These are phyloP conservation scores for Trypanosoma theileri DNA, from an alignment of 208 protist genomes.

Conservation along the genomic window DNA sequence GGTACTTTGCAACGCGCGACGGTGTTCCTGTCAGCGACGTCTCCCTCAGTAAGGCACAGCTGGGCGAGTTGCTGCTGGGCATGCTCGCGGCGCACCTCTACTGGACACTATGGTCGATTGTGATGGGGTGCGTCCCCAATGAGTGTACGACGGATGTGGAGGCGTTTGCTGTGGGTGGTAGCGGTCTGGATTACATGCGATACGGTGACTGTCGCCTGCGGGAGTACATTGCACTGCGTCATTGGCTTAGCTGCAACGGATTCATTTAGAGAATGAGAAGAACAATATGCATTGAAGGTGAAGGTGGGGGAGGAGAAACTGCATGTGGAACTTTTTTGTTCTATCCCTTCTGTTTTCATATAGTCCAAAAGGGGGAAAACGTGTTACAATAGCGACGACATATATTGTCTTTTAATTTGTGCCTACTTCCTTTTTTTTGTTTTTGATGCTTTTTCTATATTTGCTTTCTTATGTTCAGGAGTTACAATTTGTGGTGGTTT, in stretches of 20 bases:
- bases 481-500: no score
- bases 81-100: slow-evolving; percentile 76
- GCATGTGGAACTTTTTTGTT: no score
- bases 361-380: no score
- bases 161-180: slow-evolving; percentile 69
- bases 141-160: slow-evolving; percentile 41
- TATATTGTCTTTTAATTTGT: no score
- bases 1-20: slow-evolving; percentile 26
- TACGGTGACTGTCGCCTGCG: slow-evolving; percentile 78
- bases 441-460: no score
- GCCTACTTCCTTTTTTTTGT: no score
- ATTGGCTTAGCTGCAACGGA: slow-evolving; percentile 53
- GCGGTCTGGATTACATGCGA: slow-evolving; percentile 77
- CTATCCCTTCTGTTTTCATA: no score
- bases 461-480: no score
- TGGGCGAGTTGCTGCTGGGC: slow-evolving; percentile 71
- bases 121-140: slow-evolving; percentile 67
- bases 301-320: no score
- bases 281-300: no score
- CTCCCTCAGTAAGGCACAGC: slow-evolving; percentile 45
- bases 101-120: slow-evolving; percentile 80
- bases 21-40: slow-evolving; percentile 14
- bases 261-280: slow-evolving; percentile 29
- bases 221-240: slow-evolving; percentile 74
- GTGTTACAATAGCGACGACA: no score